Evolutionary conservation across 2,329 filamentous ascomycete genomes (phyloP).

Genomic region (Neoascochyta sp.): DNA sequence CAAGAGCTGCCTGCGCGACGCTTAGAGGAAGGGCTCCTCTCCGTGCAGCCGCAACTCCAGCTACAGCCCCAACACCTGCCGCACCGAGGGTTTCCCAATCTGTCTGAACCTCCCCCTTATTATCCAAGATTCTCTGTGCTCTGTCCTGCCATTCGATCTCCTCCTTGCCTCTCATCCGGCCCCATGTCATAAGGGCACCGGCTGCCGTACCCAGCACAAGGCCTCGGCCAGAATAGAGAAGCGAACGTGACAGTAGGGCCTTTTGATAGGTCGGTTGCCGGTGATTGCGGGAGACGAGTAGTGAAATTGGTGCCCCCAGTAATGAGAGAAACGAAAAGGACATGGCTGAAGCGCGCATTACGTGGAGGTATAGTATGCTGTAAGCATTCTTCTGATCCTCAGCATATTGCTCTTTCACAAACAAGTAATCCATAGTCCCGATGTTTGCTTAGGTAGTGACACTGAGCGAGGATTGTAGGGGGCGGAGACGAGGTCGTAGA

Average conservation of each 20-base stretch:
- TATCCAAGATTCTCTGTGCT: conserved; percentile 59
- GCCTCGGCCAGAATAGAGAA: conserved; percentile 48
- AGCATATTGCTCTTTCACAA: conserved; percentile 55
- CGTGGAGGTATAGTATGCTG: conserved; percentile 58
- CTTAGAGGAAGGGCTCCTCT: conserved; percentile 24
- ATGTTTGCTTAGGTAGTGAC: background rate
- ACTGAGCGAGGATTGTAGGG: background rate
- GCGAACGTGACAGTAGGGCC: conserved; percentile 30
- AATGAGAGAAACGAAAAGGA: conserved; percentile 50
- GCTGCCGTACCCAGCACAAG: conserved; percentile 47
- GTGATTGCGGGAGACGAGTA: conserved; percentile 22
- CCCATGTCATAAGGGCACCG: conserved; percentile 44
- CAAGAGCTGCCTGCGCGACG: conserved; percentile 41
- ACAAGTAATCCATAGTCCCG: conserved; percentile 52
- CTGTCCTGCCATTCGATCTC: conserved; percentile 63
- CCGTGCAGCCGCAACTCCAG: conserved; percentile 27
- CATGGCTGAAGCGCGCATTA: conserved; percentile 55
- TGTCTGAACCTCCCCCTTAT: conserved; percentile 50
- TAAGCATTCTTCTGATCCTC: conserved; percentile 59
- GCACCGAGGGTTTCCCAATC: conserved; percentile 55
- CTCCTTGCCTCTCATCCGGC: conserved; percentile 54
- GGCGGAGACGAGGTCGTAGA: background rate
- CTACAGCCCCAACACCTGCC: conserved; percentile 38
- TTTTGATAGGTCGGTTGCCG: conserved; percentile 23
- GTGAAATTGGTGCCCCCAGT: conserved; percentile 33